Conservation (phyloP, 1,139 yeast genomes). For the Diutina pseudorugosa region DNA sequence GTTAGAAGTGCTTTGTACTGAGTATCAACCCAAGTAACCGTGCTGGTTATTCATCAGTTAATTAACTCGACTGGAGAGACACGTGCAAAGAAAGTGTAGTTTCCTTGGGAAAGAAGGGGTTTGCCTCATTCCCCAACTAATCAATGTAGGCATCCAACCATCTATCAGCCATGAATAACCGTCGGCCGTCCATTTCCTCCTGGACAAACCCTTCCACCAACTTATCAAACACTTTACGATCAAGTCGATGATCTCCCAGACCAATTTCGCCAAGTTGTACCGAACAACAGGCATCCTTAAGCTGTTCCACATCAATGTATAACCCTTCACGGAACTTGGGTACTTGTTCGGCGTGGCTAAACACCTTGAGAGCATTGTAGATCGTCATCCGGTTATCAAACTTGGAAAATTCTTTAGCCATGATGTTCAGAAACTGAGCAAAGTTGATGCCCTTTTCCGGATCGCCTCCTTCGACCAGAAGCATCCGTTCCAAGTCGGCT, state of each 20-base stretch:
- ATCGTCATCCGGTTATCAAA: slow-evolving; percentile 54
- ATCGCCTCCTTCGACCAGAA: slow-evolving; percentile 12
- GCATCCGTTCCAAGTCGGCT: slow-evolving; percentile 36
- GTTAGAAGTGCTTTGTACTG: too few species aligned
- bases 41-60: too few species aligned
- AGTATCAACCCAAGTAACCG: too few species aligned
- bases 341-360: slow-evolving; percentile 17
- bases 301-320: slow-evolving; percentile 35
- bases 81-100: too few species aligned
- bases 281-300: slow-evolving; percentile 39
- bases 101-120: too few species aligned
- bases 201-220: slow-evolving; percentile 46
- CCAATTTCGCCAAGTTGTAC: slow-evolving; percentile 32
- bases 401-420: slow-evolving; percentile 47
- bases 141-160: slow-evolving; percentile 49
- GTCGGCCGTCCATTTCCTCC: slow-evolving; percentile 46
- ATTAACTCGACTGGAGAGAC: too few species aligned
- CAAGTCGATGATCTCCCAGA: slow-evolving; percentile 39
- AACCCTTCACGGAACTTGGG: slow-evolving; percentile 11
- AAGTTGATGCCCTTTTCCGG: slow-evolving; percentile 41
- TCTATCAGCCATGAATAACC: slow-evolving; percentile 39
- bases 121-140: slow-evolving; percentile 8
- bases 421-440: slow-evolving; percentile 55
- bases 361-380: slow-evolving; percentile 48
- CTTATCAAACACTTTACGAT: slow-evolving; percentile 36